These are phyloP conservation scores for Mortierella polycephala DNA, from an alignment of 371 early-diverging fungal species.

Conservation along the genomic window DNA sequence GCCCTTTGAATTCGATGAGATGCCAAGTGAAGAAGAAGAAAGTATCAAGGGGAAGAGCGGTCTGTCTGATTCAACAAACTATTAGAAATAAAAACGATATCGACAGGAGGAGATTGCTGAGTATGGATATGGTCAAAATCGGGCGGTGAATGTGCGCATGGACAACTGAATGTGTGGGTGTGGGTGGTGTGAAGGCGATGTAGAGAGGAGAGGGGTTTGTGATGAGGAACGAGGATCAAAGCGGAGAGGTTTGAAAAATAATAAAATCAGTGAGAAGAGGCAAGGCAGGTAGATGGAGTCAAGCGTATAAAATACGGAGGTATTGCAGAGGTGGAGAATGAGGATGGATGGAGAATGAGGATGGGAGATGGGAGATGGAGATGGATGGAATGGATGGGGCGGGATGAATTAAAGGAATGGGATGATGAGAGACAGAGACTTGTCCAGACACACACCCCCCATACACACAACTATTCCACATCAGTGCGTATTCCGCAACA, in stretches of 20 bases:
- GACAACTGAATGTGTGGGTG: background rate
- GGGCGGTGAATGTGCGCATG: background rate
- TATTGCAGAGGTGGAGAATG: constrained; percentile 1
- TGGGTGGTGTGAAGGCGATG: too few species aligned
- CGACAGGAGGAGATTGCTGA: background rate
- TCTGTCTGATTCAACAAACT: too few species aligned
- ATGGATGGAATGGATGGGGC: background rate
- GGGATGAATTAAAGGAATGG: too few species aligned
- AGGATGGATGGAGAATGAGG: background rate
- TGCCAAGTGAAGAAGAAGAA: background rate
- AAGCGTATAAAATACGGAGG: background rate
- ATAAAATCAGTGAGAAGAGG: too few species aligned
- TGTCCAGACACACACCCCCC: too few species aligned
- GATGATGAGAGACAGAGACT: too few species aligned
- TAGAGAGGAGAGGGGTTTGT: too few species aligned
- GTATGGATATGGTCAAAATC: background rate
- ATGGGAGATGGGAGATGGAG: background rate
- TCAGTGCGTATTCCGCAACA: too few species aligned
- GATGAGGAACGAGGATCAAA: too few species aligned
- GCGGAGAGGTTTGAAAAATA: too few species aligned
- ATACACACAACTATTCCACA: too few species aligned
- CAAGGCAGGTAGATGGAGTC: too few species aligned
- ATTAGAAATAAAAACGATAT: background rate
- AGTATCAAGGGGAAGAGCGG: background rate
- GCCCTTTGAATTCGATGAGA: background rate